Conservation (phyloP, 1,284 basidiomycete species). For the Malassezia restricta region DNA sequence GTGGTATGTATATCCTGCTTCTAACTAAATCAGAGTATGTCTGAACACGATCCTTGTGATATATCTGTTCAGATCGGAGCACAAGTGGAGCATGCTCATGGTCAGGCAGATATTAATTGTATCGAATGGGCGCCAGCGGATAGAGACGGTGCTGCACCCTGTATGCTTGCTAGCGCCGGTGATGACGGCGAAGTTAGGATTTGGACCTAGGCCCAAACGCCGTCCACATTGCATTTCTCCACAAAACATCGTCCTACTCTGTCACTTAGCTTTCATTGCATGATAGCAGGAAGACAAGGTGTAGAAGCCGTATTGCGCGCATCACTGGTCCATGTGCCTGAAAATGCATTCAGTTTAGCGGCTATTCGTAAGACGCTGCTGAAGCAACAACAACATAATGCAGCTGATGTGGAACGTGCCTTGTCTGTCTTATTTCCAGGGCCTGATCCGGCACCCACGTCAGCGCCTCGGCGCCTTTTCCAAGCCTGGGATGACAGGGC, state of each 20-base stretch:
- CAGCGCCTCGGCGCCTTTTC: constrained; percentile 10
- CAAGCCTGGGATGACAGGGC: constrained; percentile 8
- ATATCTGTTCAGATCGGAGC: constrained; percentile 16
- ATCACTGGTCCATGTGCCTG: constrained; percentile 1
- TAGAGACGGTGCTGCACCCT: constrained; percentile 13
- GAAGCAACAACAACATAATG: no score
- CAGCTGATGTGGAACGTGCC: constrained; percentile 1
- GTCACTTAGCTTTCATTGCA: neutral
- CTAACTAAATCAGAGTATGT: constrained; percentile 10
- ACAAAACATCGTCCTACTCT: neutral
- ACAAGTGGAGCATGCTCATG: constrained; percentile 54
- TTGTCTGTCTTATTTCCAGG: constrained; percentile 11
- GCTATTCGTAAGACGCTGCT: neutral
- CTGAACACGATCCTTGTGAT: constrained; percentile 9
- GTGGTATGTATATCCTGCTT: constrained; percentile 44
- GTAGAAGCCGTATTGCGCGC: neutral
- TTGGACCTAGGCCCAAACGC: constrained; percentile 50
- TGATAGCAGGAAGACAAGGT: constrained; percentile 1
- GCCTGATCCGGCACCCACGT: constrained; percentile 6
- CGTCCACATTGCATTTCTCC: constrained; percentile 13
- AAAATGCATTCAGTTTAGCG: constrained; percentile 3
- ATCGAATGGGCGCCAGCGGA: constrained; percentile 57
- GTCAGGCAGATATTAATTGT: constrained; percentile 63
- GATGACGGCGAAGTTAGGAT: constrained; percentile 64
- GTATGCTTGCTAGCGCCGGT: constrained; percentile 58